Percentiles rank a stretch among this genome's conserved stretches.
phyloP scores from a whole-genome alignment of 2,329 filamentous ascomycete species.

The Sclerotinia minor region DNA sequence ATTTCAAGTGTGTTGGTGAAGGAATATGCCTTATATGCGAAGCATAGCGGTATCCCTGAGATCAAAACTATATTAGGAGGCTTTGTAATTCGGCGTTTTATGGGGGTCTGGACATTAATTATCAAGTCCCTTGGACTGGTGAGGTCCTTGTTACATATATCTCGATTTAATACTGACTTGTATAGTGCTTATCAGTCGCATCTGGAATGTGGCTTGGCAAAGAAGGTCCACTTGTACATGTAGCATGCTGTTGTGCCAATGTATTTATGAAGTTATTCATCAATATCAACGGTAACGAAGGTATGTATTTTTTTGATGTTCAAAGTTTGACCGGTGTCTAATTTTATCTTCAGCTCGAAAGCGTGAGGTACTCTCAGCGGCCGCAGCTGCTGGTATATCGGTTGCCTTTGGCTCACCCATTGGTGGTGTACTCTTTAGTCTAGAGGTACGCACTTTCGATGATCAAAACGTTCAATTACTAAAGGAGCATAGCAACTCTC shows the following conservation, averaged over 20 bases:
- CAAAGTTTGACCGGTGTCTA: not conserved
- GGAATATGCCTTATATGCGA: conserved; percentile 82
- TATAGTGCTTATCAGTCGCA: conserved; percentile 80
- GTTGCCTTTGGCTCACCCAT: conserved; percentile 69
- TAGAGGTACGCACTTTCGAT: conserved; percentile 61
- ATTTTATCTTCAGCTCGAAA: conserved; percentile 66
- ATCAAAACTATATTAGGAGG: conserved; percentile 95
- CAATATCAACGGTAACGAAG: conserved; percentile 82
- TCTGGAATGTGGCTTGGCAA: conserved; percentile 97
- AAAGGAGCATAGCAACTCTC: conserved; percentile 70
- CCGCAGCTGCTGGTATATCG: conserved; percentile 66
- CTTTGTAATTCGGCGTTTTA: conserved; percentile 85
- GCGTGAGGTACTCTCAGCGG: conserved; percentile 87
- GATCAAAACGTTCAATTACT: conserved; percentile 22
- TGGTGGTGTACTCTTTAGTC: conserved; percentile 89
- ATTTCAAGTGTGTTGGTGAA: conserved; percentile 78
- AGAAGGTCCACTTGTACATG: conserved; percentile 92
- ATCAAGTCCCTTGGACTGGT: conserved; percentile 89
- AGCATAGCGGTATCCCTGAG: conserved; percentile 94
- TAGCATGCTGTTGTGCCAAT: conserved; percentile 94
- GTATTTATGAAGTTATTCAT: conserved; percentile 87
- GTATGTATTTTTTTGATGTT: conserved; percentile 45
- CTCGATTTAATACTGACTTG: conserved; percentile 37
- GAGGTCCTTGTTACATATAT: conserved; percentile 37
- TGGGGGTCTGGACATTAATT: conserved; percentile 83